Conservation (phyloP, 176 grass and related monocot genomes). For the bread wheat (Triticum aestivum) region DNA sequence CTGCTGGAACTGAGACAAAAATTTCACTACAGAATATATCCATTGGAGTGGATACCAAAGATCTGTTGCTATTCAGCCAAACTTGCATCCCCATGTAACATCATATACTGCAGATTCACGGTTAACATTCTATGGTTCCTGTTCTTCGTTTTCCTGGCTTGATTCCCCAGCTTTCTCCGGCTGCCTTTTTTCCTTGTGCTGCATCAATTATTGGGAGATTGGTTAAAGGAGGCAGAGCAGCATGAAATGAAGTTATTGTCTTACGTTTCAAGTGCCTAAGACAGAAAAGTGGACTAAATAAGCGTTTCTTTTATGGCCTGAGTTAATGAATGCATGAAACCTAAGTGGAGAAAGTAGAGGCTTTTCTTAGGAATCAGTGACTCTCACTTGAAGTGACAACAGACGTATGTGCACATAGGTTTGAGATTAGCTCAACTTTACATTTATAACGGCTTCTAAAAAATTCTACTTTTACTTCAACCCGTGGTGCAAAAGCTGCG, state of each 20-base stretch:
- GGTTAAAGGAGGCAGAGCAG: background rate
- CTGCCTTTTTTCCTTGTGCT: conserved; percentile 31
- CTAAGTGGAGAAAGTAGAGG: background rate
- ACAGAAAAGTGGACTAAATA: background rate
- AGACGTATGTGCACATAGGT: background rate
- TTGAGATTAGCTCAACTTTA: background rate
- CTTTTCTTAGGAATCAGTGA: background rate
- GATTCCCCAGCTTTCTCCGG: conserved; percentile 15
- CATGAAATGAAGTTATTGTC: conserved; percentile 1
- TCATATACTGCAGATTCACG: background rate
- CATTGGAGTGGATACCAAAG: background rate
- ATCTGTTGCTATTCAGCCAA: background rate
- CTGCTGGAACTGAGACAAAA: background rate
- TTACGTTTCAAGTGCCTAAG: background rate
- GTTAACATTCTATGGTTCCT: background rate
- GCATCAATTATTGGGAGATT: conserved; percentile 18
- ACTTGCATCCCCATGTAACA: background rate
- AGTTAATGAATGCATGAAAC: background rate
- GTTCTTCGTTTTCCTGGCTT: conserved; percentile 26
- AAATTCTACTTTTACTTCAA: background rate
- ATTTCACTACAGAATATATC: background rate
- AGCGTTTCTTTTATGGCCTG: background rate
- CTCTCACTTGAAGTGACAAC: background rate
- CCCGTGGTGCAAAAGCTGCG: no score
- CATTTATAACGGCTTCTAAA: background rate